Conservation (phyloP, 768 basidiomycete species). For the Kwoniella shandongensis region DNA sequence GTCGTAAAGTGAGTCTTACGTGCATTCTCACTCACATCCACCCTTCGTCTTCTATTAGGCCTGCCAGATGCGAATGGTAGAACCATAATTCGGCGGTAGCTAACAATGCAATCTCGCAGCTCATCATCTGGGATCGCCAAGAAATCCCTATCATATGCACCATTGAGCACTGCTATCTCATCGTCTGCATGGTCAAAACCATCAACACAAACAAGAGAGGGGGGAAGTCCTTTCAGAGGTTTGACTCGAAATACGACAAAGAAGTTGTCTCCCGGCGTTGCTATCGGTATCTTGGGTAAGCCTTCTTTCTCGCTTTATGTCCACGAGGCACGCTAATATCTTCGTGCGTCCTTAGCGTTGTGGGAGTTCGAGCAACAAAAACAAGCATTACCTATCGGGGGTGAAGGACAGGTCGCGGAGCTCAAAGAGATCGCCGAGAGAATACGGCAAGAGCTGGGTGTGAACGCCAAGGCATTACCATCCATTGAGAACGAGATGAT, state of each 20-base stretch:
- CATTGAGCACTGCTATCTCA: constrained; percentile 53
- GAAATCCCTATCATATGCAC: constrained; percentile 65
- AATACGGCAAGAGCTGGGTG: constrained; percentile 64
- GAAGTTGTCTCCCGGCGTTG: constrained; percentile 72
- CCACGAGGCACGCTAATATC: neutral
- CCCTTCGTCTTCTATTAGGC: neutral
- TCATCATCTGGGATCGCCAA: constrained; percentile 25
- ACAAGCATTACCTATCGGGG: constrained; percentile 62
- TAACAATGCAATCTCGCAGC: neutral
- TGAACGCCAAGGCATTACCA: constrained; percentile 58
- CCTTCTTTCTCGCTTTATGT: constrained; percentile 10
- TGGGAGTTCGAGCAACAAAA: constrained; percentile 77
- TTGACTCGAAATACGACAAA: constrained; percentile 75
- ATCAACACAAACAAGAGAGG: constrained; percentile 12
- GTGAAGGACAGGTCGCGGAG: constrained; percentile 49
- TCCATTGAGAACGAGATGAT: constrained; percentile 61
- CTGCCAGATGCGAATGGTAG: too few relatives aligned
- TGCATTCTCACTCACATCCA: neutral
- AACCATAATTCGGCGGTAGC: too few relatives aligned
- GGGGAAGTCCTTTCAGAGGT: constrained; percentile 64
- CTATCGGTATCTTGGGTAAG: constrained; percentile 72
- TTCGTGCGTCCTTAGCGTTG: constrained; percentile 62
- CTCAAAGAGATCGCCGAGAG: constrained; percentile 54
- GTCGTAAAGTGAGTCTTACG: constrained; percentile 69
- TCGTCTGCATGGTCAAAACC: constrained; percentile 23